Conservation (phyloP, 208 protist genomes). For the Crithidia bombi region DNA sequence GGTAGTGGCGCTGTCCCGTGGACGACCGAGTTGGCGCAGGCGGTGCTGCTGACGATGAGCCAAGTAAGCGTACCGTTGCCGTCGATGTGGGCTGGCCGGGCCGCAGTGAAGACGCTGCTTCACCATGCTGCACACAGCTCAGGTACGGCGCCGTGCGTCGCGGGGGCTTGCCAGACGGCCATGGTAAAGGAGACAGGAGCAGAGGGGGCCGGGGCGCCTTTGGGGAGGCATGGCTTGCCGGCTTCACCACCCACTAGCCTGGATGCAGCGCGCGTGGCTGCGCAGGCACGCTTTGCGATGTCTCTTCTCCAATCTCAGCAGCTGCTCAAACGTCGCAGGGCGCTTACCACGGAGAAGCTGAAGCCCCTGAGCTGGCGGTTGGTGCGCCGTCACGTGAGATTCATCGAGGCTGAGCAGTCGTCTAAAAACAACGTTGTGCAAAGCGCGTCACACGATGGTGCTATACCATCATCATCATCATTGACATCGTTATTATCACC, state of each 20-base stretch:
- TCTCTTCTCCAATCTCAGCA: conserved; percentile 6
- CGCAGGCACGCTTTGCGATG: neutral
- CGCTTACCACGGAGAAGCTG: neutral
- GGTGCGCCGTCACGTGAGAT: neutral
- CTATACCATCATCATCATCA: neutral
- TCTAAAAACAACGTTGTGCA: no score
- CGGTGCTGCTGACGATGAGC: conserved; percentile 10
- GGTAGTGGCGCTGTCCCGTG: conserved; percentile 18
- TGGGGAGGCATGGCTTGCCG: no score
- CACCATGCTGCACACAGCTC: neutral
- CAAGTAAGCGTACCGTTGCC: neutral
- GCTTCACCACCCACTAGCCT: no score
- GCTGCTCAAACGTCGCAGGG: neutral
- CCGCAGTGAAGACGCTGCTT: conserved; percentile 20
- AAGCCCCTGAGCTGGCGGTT: neutral
- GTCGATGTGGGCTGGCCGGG: neutral
- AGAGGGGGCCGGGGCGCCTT: no score
- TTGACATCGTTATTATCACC: no score
- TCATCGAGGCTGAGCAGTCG: no score
- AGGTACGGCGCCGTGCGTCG: neutral
- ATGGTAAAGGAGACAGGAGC: no score
- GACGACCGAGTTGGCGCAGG: conserved; percentile 22
- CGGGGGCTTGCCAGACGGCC: no score
- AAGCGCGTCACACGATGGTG: neutral
- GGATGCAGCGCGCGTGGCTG: neutral